Evolutionary conservation across 129 eudicot genomes (phyloP).

Genomic region (Glebionis coronaria): DNA sequence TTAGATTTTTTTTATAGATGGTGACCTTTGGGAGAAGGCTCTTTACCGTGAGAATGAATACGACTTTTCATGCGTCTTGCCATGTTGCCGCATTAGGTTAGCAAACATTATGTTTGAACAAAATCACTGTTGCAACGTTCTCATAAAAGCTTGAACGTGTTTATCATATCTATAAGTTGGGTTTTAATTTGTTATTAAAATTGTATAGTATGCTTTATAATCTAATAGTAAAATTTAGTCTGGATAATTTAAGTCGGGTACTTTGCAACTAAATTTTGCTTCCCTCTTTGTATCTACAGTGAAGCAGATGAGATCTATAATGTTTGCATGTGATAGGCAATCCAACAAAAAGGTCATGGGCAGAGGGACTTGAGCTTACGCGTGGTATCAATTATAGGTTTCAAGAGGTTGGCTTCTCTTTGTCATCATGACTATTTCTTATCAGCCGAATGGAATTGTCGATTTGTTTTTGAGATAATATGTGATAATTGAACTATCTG

Average conservation of each 20-base stretch:
- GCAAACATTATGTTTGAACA: too few relatives aligned
- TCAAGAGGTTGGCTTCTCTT: slow-evolving; percentile 52
- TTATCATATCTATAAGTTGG: too few relatives aligned
- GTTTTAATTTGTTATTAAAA: too few relatives aligned
- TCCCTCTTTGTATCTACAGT: slow-evolving; percentile 41
- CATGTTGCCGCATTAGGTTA: too few relatives aligned
- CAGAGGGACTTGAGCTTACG: slow-evolving; percentile 76
- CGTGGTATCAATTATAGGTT: slow-evolving; percentile 68
- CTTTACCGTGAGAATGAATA: too few relatives aligned
- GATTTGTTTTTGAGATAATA: too few relatives aligned
- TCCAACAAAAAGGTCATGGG: slow-evolving; percentile 65
- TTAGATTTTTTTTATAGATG: too few relatives aligned
- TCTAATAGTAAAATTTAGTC: not conserved
- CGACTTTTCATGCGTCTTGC: too few relatives aligned
- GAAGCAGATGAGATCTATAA: slow-evolving; percentile 94
- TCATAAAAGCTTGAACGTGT: too few relatives aligned
- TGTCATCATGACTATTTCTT: not conserved
- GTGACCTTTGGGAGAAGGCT: too few relatives aligned
- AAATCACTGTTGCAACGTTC: too few relatives aligned
- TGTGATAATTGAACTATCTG: not conserved
- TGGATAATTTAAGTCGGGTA: too few relatives aligned
- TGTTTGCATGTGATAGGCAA: slow-evolving; percentile 86
- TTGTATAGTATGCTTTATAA: slow-evolving; percentile 1
- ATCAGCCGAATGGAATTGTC: not conserved
- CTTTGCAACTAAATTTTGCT: not conserved